Evolutionary conservation across 2,329 filamentous ascomycete species (phyloP), one percentile per base, ranked within the genome.

Genomic region (Capronia coronata): DNA sequence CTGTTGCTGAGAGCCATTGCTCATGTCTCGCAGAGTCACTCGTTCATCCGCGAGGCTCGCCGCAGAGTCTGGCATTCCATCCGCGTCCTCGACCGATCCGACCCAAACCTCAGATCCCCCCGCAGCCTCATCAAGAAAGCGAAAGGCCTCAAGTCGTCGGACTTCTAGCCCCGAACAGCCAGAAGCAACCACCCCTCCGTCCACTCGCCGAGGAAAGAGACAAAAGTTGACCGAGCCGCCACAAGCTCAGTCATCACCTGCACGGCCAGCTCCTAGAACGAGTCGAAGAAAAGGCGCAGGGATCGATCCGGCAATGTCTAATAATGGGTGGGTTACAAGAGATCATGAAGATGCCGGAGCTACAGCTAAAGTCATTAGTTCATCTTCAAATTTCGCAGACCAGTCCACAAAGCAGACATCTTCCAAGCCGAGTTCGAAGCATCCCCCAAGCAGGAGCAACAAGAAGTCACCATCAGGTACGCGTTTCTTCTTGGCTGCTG

Each of bases 1-100:
- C 16, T 37, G 14, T 37, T 18, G 44, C 43, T 49, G 65, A 64
- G 62, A 59, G 60, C 65, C 66, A 57, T 68, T 75, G 84, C 87
- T 91, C 83, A 96, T 95, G 89, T 87, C 87, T 81, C 76, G 83
- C 80, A 96, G 90, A 87, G 83, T 93, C 65, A 96, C 91, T 77
- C 88, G 91, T 76, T 93, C 90, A 65, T 85, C 90, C 71, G 86
- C 90, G 75, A 89, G 89, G 77, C 83, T 87, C 80, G 87, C 87
- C 75, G 85, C 87, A 71, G 77, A 76, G 65, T 65, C 67, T 58
- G 67, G 72, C 62, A 63, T 69, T 62, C 63, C 70, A 53, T 64
- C 66, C 57, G 61, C 65, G 56, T 64, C 64, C 54, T 67, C 65
- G 56, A 61, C 41, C 43, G 48, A 48, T 50, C 30, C 48, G 16